Evolutionary conservation across 2,329 filamentous ascomycete genomes (phyloP).

Genomic region (Triangularia verruculosa): DNA sequence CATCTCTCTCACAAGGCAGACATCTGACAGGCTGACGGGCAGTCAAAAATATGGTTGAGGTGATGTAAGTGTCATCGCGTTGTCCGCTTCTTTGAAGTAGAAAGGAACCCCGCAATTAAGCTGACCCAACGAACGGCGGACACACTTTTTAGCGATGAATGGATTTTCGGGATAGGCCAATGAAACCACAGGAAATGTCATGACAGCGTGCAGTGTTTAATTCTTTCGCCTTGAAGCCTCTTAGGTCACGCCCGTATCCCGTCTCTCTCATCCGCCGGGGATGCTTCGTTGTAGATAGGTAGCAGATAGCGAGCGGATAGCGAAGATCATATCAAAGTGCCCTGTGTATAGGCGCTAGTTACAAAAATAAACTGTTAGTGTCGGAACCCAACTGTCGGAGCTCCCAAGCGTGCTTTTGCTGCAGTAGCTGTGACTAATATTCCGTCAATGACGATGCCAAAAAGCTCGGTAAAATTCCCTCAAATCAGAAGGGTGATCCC

Average conservation of each 20-base stretch:
- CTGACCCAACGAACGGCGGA: neutral
- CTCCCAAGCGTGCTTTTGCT: no score
- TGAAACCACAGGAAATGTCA: neutral
- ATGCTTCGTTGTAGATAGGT: no score
- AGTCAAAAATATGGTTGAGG: neutral
- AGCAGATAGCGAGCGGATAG: no score
- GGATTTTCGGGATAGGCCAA: neutral
- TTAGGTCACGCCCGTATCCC: no score
- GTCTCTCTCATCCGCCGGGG: no score
- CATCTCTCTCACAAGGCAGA: neutral
- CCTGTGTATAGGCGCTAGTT: neutral
- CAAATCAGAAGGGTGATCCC: neutral
- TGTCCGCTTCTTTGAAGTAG: neutral
- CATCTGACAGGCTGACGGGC: neutral
- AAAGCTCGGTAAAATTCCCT: slow-evolving; percentile 14
- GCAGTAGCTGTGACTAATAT: neutral
- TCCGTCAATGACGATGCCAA: neutral
- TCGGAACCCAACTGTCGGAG: no score
- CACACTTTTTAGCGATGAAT: neutral
- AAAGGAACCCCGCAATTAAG: neutral
- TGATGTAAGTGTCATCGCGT: neutral
- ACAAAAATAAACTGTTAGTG: neutral
- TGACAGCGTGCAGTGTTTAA: neutral
- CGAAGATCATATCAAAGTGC: neutral
- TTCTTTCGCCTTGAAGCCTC: neutral